Conservation (phyloP, 179 eudicot species). For the Drosera spatulata region DNA sequence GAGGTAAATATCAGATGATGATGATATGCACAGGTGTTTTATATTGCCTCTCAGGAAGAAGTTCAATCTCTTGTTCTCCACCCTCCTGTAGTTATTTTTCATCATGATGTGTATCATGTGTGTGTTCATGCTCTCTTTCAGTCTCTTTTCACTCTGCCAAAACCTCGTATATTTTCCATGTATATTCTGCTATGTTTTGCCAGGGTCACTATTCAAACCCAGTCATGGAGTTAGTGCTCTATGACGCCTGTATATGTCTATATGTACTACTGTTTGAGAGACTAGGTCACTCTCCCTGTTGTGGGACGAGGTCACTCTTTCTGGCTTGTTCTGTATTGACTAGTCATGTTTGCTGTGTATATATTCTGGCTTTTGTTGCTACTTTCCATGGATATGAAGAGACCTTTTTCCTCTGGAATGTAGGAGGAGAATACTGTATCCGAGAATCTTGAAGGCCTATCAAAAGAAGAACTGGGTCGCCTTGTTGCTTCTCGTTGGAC, state of each 20-base stretch:
- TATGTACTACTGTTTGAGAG: too few relatives aligned
- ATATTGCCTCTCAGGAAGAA: too few relatives aligned
- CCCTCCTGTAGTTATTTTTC: not conserved
- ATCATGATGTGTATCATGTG: not conserved
- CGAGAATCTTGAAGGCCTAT: constrained; percentile 49
- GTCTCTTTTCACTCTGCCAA: not conserved
- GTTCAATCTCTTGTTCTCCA: too few relatives aligned
- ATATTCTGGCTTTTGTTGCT: too few relatives aligned
- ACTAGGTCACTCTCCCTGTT: too few relatives aligned
- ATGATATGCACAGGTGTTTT: too few relatives aligned
- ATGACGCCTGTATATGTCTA: too few relatives aligned
- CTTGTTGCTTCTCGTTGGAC: constrained; percentile 98
- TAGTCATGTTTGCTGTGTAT: not conserved
- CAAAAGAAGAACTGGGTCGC: constrained; percentile 94
- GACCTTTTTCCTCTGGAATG: not conserved
- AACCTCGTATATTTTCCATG: not conserved
- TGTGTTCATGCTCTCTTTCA: not conserved
- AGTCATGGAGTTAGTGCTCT: too few relatives aligned
- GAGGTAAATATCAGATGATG: constrained; percentile 33
- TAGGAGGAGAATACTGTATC: constrained; percentile 35
- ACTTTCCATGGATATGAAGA: not conserved
- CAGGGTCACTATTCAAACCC: too few relatives aligned
- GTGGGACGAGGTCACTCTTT: too few relatives aligned
- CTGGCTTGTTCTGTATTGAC: too few relatives aligned
- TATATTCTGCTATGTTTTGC: too few relatives aligned